Conservation (phyloP, 202 grass and related monocot species). For the Cymbopogon flexuosus region DNA sequence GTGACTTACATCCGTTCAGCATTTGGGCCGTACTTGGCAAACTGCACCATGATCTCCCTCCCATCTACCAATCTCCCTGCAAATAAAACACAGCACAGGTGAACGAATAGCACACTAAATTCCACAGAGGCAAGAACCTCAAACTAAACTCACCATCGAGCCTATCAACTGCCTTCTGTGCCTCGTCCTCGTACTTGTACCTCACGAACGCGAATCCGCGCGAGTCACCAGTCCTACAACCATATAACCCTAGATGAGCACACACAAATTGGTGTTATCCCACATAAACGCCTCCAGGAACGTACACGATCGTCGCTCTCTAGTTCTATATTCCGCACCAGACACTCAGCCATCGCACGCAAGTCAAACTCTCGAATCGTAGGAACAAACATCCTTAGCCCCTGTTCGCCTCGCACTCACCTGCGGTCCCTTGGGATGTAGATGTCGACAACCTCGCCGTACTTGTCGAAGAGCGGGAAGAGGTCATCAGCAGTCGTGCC, state of each 20-base stretch:
- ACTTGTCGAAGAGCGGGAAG: conserved; percentile 88
- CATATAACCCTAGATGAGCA: conserved; percentile 5
- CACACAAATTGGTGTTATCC: neutral
- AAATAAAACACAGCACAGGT: conserved; percentile 12
- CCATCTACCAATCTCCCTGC: conserved; percentile 82
- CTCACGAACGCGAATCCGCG: conserved; percentile 94
- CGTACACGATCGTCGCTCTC: neutral
- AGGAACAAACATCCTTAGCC: neutral
- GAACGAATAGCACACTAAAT: neutral
- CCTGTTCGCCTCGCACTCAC: conserved; percentile 23
- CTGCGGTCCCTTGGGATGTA: conserved; percentile 93
- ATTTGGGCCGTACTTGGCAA: conserved; percentile 98
- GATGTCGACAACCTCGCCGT: conserved; percentile 90
- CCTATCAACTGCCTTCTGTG: conserved; percentile 85
- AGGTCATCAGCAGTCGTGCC: conserved; percentile 94
- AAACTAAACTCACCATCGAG: conserved; percentile 55
- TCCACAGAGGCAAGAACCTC: neutral
- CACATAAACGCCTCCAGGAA: neutral
- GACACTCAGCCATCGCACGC: neutral
- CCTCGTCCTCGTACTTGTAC: conserved; percentile 94
- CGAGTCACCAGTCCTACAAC: conserved; percentile 73
- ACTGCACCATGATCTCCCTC: conserved; percentile 97
- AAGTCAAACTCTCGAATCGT: neutral
- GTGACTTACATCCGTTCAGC: conserved; percentile 79
- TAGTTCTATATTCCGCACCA: neutral